Conservation (phyloP, 139 green algal species). For the Ulvella scutata region DNA sequence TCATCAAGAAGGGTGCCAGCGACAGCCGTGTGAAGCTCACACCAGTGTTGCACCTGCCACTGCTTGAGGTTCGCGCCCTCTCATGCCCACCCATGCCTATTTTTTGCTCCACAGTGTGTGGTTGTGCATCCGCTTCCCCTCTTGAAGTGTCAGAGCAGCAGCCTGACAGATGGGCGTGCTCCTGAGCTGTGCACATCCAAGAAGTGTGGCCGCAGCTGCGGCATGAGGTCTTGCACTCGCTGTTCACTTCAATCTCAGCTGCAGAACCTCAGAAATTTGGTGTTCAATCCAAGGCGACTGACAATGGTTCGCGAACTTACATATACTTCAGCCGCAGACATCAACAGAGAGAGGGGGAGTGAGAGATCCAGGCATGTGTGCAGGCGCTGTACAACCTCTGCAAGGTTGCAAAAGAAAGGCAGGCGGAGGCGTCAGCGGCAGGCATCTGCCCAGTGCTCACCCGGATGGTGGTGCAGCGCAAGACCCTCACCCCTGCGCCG, state of each 20-base stretch:
- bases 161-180: neutral
- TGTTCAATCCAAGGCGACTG: no score
- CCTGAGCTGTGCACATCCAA: neutral
- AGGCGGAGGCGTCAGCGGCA: constrained; percentile 19
- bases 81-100: no score
- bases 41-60: neutral
- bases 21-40: neutral
- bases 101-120: no score
- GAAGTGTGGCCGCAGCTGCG: constrained; percentile 15
- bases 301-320: no score
- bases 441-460: constrained; percentile 39
- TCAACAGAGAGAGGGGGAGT: no score
- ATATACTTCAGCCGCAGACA: no score
- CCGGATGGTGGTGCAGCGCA: constrained; percentile 10
- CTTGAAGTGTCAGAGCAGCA: neutral
- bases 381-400: constrained; percentile 60
- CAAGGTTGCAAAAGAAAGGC: constrained; percentile 46
- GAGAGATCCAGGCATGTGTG: neutral
- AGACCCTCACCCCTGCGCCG: no score
- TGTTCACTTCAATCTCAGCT: no score
- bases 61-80: neutral
- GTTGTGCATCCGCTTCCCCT: no score
- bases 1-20: neutral
- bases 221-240: constrained; percentile 41
- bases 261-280: no score